Conservation (phyloP, 257 asterid genomes). For the Salvia splendens region DNA sequence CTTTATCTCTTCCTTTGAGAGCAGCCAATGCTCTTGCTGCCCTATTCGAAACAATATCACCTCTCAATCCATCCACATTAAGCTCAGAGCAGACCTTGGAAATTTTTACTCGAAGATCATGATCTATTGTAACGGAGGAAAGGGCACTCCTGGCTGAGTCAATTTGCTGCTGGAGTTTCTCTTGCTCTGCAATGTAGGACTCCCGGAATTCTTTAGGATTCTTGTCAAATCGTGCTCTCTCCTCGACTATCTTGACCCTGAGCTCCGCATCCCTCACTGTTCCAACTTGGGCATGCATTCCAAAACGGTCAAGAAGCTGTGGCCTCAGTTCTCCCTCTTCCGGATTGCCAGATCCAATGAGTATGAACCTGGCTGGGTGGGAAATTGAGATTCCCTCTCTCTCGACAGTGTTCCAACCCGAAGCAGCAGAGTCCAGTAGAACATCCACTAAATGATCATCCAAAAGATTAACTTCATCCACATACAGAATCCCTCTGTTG, state of each 20-base stretch:
- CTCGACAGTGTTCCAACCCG: constrained; percentile 99
- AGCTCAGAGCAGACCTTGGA: constrained; percentile 89
- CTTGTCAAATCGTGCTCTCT: constrained; percentile 76
- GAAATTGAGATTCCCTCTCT: constrained; percentile 95
- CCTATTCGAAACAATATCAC: constrained; percentile 84
- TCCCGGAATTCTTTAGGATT: constrained; percentile 80
- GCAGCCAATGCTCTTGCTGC: constrained; percentile 94
- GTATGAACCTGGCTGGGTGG: constrained; percentile 91
- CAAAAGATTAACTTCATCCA: constrained; percentile 91
- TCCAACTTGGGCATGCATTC: constrained; percentile 98
- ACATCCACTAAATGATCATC: constrained; percentile 98
- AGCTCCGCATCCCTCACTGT: constrained; percentile 91
- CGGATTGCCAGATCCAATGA: constrained; percentile 92
- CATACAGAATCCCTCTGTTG: constrained; percentile 86
- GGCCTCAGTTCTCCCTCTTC: constrained; percentile 98
- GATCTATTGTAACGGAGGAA: constrained; percentile 65
- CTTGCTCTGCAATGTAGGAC: constrained; percentile 70
- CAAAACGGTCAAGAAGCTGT: constrained; percentile 95
- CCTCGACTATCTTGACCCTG: constrained; percentile 94
- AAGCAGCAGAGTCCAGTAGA: constrained; percentile 89
- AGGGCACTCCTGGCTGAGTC: constrained; percentile 59
- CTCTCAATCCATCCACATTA: constrained; percentile 90
- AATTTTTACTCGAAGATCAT: constrained; percentile 75
- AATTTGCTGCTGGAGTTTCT: constrained; percentile 78
- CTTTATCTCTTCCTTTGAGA: constrained; percentile 79